A percentile compares a stretch with the other conserved stretches of the same genome.
Evolutionary conservation across 2,329 filamentous ascomycete species (phyloP).

Genomic region (Pestalotiopsis sp.): DNA sequence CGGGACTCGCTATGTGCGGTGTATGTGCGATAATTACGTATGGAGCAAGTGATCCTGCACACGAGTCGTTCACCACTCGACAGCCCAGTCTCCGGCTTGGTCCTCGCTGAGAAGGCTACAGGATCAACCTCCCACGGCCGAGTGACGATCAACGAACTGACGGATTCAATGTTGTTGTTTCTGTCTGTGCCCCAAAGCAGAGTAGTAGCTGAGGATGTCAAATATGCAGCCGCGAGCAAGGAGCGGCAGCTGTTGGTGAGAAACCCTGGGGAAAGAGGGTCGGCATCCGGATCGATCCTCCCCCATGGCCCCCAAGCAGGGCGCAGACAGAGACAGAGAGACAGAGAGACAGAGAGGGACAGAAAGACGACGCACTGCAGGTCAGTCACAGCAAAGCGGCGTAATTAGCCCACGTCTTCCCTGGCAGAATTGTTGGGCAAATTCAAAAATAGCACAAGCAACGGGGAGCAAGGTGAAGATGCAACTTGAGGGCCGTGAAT

Average conservation of each 20-base stretch:
- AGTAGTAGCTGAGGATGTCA: neutral
- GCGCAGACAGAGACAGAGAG: neutral
- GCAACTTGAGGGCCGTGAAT: constrained; percentile 22
- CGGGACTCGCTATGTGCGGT: no score
- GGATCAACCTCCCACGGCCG: no score
- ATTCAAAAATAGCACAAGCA: constrained; percentile 33
- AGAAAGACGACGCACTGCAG: neutral
- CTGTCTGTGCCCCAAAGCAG: neutral
- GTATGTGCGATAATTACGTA: no score
- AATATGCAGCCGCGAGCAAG: neutral
- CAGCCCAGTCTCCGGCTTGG: no score
- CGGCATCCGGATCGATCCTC: neutral
- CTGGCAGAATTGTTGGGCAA: constrained; percentile 20
- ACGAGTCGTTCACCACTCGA: no score
- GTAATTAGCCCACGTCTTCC: constrained; percentile 24
- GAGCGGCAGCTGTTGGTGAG: neutral
- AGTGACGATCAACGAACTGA: no score
- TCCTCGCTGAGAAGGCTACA: no score
- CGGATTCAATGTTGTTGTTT: neutral
- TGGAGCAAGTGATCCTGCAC: no score
- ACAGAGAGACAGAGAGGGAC: no score
- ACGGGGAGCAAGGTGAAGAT: neutral
- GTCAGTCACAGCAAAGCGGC: constrained; percentile 4
- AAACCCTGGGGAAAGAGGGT: neutral
- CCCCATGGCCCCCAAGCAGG: neutral